Evolutionary conservation across 2,329 filamentous ascomycete species (phyloP), one percentile per base, ranked within the genome.

Genomic region (Pseudogymnoascus verrucosus): DNA sequence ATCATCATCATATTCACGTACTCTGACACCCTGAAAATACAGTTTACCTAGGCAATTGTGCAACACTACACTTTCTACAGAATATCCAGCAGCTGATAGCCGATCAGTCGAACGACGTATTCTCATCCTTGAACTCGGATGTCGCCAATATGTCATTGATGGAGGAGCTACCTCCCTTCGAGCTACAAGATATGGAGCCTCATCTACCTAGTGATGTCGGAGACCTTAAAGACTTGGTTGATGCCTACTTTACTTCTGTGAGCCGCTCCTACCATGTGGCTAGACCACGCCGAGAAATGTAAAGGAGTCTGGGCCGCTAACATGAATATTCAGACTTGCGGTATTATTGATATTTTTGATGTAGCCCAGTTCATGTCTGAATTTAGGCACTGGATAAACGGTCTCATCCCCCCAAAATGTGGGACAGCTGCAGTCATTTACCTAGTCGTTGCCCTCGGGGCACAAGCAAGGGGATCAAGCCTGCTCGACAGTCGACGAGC

Each of bases 371-470:
- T 61, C 12, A 31, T 40, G 16, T 37, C 23, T 14, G 36, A 26
- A 12, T 42, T 44, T 16, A 57, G 59, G 47, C 7, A 62, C 12
- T 59, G 61, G 44, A 62, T 62, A 51, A 51, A 21, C 28, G 26
- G 59, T 21, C 59, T 62, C 42, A 42, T 64, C 10, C 16, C 62
- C 14, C 16, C 34, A 39, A 60, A 23, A 36, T 26, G 12, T 39
- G 19, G 16, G 21, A n/a, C 36, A 26, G 23, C 28, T 44, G 40
- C 62, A 19, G 31, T 68, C 34, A 69, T 73, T 62, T 73, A 69
- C 10, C 71, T 75, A 2, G 65, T 72, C 1, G 65, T 75, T 31
- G 72, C 72, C 7, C 71, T 75, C 21, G 63, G 76, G 1, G 74
- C 73, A 2, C 74, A 76, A 51, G 70, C 71, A 1, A 71, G 73